Evolutionary conservation across 2,329 filamentous ascomycete genomes (phyloP).

Genomic region (Talaromyces sp.): DNA sequence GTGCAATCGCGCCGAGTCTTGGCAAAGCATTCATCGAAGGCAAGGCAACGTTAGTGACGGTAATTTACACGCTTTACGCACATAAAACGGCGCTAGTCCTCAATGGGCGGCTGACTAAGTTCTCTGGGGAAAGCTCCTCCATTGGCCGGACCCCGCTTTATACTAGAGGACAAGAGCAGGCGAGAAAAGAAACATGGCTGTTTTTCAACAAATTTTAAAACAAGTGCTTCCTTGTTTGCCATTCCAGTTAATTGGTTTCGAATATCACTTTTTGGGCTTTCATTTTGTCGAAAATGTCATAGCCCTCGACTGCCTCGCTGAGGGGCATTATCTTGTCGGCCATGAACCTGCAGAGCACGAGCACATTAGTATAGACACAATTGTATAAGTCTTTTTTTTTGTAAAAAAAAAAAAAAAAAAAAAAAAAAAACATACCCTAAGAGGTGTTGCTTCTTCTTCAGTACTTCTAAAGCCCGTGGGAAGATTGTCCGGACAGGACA

Average conservation of each 20-base stretch:
- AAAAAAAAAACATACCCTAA: conserved; percentile 51
- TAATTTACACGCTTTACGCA: neutral
- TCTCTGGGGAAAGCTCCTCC: neutral
- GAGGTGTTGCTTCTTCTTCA: conserved; percentile 62
- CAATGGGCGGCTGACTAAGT: neutral
- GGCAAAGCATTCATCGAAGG: neutral
- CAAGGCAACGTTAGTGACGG: neutral
- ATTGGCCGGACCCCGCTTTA: neutral
- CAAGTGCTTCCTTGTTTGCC: no score
- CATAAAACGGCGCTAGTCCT: neutral
- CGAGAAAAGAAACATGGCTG: neutral
- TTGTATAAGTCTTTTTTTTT: no score
- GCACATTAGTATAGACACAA: neutral
- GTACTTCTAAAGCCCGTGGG: conserved; percentile 56
- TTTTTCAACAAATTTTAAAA: no score
- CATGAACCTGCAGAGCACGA: conserved; percentile 1
- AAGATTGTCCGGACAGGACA: conserved; percentile 71
- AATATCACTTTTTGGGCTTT: conserved; percentile 72
- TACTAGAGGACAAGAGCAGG: neutral
- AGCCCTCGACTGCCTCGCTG: conserved; percentile 60
- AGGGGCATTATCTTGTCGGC: conserved; percentile 56
- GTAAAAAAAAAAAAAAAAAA: neutral
- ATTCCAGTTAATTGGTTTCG: conserved; percentile 28
- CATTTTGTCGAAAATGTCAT: conserved; percentile 67
- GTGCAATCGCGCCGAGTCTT: neutral